phyloP scores from a whole-genome alignment of 495 filamentous ascomycete species.

The Xylaria intraflava region DNA sequence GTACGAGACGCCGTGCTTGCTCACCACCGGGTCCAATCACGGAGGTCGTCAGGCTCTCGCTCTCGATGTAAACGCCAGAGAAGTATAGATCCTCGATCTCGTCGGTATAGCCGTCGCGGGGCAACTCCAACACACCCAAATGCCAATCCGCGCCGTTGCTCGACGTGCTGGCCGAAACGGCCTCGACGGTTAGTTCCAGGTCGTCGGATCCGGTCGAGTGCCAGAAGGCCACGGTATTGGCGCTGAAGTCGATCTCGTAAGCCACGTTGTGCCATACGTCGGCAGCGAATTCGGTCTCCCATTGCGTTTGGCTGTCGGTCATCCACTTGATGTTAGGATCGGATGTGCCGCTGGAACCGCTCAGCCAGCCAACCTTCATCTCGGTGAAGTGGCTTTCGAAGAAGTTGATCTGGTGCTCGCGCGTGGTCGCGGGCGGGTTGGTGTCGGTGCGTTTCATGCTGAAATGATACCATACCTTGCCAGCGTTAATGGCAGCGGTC shows the following conservation, averaged over 20 bases:
- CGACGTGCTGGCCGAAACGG: conserved; percentile 43
- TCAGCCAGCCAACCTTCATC: conserved; percentile 52
- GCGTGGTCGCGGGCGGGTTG: conserved; percentile 50
- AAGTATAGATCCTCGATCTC: conserved; percentile 54
- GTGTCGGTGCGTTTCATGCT: conserved; percentile 47
- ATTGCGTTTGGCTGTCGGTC: conserved; percentile 13
- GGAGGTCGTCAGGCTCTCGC: conserved; percentile 42
- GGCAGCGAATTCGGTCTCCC: conserved; percentile 19
- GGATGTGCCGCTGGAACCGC: conserved; percentile 38
- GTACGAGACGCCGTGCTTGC: background rate
- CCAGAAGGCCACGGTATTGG: conserved; percentile 50
- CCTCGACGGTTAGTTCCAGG: conserved; percentile 41
- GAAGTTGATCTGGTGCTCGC: conserved; percentile 66
- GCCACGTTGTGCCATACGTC: conserved; percentile 62
- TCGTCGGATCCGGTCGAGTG: conserved; percentile 47
- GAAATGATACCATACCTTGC: conserved; percentile 61
- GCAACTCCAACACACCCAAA: conserved; percentile 53
- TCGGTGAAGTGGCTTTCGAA: conserved; percentile 67
- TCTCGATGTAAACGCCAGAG: conserved; percentile 58
- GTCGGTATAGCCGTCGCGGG: conserved; percentile 40
- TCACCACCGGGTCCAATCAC: conserved; percentile 35
- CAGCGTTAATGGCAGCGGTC: conserved; percentile 49
- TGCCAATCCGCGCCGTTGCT: conserved; percentile 61
- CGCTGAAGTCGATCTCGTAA: conserved; percentile 49
- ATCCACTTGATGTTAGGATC: conserved; percentile 27